Evolutionary conservation across 129 eudicot genomes (phyloP), one percentile per base, ranked within the genome.

Genomic region (Centella asiatica): DNA sequence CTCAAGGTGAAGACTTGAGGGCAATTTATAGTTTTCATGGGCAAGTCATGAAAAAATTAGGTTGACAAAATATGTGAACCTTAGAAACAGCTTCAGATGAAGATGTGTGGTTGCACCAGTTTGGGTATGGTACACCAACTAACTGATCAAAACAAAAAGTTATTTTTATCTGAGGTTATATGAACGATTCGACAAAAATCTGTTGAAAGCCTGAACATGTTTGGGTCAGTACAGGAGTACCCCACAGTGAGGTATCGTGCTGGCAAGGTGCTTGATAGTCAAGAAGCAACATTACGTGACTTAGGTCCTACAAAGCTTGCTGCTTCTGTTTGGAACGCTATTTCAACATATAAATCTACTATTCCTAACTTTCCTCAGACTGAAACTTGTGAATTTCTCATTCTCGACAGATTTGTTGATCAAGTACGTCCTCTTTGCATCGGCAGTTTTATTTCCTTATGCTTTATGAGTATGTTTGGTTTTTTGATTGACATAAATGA

Each of bases 341-440:
- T 93, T 40, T 46, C 81, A 29, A 61, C 69, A 2, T 93, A 82
- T 68, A 85, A 87, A 74, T 25, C 92, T 47, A 60, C 89, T 13
- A 80, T 93, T 76, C 86, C 92, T 23, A 76, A 93, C 67, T 93
- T 80, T 50, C 99, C 99, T 49, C 78, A 80, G 66, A 78, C 69
- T 22, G 96, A 85, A 75, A 93, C 96, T 69, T 93, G 99, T 74
- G 92, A 93, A 67, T 62, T 93, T 26, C 92, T 93, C 55, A 85
- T 93, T 70, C 40, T 93, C 54, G 99, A 93, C 78, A 87, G 99
- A 85, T 82, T 95, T 37, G 73, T 84, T 57, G 99, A 93, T 71
- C 83, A 79, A 90, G 99, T 93, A 64, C 56, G 33, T 60, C 45
- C 22, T 14, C 7, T 40, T 15, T 31, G 24, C 66, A 13, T 22